Evolutionary conservation across 179 eudicot genomes (phyloP).

Genomic region (Nepenthes alata): DNA sequence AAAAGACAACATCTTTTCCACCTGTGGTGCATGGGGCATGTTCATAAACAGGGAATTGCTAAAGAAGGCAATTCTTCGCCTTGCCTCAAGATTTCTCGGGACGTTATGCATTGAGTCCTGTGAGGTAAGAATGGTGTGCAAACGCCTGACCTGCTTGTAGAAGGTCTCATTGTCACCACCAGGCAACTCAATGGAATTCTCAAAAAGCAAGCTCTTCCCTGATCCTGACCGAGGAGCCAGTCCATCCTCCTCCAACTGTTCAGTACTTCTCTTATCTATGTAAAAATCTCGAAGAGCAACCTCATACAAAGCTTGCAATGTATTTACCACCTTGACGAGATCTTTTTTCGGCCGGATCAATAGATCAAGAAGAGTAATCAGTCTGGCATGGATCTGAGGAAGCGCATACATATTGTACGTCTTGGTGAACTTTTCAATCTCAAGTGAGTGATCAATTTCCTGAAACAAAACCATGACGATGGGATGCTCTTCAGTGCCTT

Average conservation of each 20-base stretch:
- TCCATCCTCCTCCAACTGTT: slow-evolving; percentile 70
- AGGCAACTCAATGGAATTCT: slow-evolving; percentile 72
- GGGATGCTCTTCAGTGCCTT: slow-evolving; percentile 57
- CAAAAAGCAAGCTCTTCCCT: slow-evolving; percentile 47
- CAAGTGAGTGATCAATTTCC: slow-evolving; percentile 66
- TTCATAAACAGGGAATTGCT: slow-evolving; percentile 94
- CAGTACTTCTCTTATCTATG: slow-evolving; percentile 39
- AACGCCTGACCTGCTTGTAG: slow-evolving; percentile 68
- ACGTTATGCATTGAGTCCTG: slow-evolving; percentile 79
- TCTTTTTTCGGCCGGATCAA: slow-evolving; percentile 40
- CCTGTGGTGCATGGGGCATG: slow-evolving; percentile 95
- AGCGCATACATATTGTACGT: slow-evolving; percentile 50
- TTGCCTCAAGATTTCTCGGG: slow-evolving; percentile 80
- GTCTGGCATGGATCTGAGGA: slow-evolving; percentile 48
- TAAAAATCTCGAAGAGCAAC: slow-evolving; percentile 58
- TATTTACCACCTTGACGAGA: slow-evolving; percentile 53
- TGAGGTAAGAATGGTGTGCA: slow-evolving; percentile 72
- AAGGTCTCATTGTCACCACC: slow-evolving; percentile 41
- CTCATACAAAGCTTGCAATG: slow-evolving; percentile 80
- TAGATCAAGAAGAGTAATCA: slow-evolving; percentile 47
- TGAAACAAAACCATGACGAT: slow-evolving; percentile 61
- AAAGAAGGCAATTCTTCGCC: slow-evolving; percentile 85
- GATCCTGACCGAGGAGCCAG: slow-evolving; percentile 52
- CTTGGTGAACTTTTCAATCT: slow-evolving; percentile 68
- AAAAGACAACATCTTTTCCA: slow-evolving; percentile 88